Percentiles rank a stretch among this genome's conserved stretches.
Conservation (phyloP, 371 early-diverging fungal species). For the Mortierella sp. region DNA sequence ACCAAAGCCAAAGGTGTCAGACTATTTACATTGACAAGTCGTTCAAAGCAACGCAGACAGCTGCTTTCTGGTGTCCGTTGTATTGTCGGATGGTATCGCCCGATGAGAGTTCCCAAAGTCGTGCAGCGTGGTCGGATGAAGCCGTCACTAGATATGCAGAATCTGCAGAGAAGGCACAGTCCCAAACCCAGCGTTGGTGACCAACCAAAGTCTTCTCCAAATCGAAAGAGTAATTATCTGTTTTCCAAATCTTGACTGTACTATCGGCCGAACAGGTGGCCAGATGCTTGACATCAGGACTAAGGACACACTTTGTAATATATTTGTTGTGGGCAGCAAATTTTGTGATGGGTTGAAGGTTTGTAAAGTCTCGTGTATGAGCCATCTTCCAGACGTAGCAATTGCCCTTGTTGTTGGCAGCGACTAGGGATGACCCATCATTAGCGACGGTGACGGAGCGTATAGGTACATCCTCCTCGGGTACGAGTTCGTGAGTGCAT, state of each 20-base stretch:
- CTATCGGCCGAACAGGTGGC: conserved; percentile 93
- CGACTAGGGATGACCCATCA: conserved; percentile 90
- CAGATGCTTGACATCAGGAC: conserved; percentile 85
- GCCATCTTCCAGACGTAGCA: conserved; percentile 90
- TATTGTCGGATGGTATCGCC: conserved; percentile 92
- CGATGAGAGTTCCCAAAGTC: conserved; percentile 87
- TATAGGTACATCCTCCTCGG: conserved; percentile 90
- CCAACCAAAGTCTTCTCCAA: conserved; percentile 83
- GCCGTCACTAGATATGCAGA: conserved; percentile 93
- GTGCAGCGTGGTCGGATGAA: conserved; percentile 90
- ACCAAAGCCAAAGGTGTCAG: not conserved
- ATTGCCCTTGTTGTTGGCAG: conserved; percentile 94
- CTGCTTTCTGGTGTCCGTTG: conserved; percentile 92
- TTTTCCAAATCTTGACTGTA: conserved; percentile 81
- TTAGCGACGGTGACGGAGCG: conserved; percentile 92
- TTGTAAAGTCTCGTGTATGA: conserved; percentile 66
- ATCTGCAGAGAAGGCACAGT: conserved; percentile 93
- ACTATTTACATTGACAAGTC: conserved; percentile 69
- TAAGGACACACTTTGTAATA: conserved; percentile 84
- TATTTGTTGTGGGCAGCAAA: conserved; percentile 87
- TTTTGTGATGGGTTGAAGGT: conserved; percentile 79
- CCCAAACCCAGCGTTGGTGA: conserved; percentile 96
- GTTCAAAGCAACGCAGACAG: conserved; percentile 92
- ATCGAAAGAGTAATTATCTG: conserved; percentile 71
- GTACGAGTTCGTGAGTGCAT: conserved; percentile 89